Conservation (phyloP, 2,329 filamentous ascomycete genomes). For the Lachnum nothofagi region DNA sequence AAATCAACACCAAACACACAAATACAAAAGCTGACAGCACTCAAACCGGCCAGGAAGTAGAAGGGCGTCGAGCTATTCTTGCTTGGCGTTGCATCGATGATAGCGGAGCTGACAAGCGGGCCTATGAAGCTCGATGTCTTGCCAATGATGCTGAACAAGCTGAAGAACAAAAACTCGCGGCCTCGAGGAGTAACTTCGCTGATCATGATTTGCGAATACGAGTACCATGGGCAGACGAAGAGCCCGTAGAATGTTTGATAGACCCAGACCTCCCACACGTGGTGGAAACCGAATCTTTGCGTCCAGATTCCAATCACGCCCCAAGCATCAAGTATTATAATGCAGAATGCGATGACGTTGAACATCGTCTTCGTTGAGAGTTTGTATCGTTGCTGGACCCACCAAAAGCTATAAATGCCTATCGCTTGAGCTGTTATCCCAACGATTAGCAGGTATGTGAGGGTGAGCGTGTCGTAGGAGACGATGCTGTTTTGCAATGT, state of each 20-base stretch:
- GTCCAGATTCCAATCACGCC: slow-evolving; percentile 46
- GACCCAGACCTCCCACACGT: slow-evolving; percentile 43
- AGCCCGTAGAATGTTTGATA: slow-evolving; percentile 57
- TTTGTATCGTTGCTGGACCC: slow-evolving; percentile 53
- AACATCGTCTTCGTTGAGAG: slow-evolving; percentile 65
- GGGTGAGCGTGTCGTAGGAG: slow-evolving; percentile 57
- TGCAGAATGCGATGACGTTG: slow-evolving; percentile 56
- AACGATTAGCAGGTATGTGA: slow-evolving; percentile 63
- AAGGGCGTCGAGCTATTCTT: slow-evolving; percentile 57
- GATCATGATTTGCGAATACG: slow-evolving; percentile 64
- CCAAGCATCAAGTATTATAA: slow-evolving; percentile 53
- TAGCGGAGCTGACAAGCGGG: slow-evolving; percentile 62
- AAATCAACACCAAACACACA: slow-evolving; percentile 54
- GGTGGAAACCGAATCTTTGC: slow-evolving; percentile 40
- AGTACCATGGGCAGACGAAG: slow-evolving; percentile 65
- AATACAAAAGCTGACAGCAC: slow-evolving; percentile 48
- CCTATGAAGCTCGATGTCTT: slow-evolving; percentile 66
- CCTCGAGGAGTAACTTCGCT: slow-evolving; percentile 61
- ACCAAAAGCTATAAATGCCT: slow-evolving; percentile 63
- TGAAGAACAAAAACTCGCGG: slow-evolving; percentile 66
- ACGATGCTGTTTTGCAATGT: slow-evolving; percentile 63
- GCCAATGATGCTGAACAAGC: slow-evolving; percentile 62
- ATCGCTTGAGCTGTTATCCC: slow-evolving; percentile 58
- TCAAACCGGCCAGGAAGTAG: slow-evolving; percentile 59
- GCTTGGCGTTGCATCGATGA: slow-evolving; percentile 56